These are phyloP conservation scores for Vitis rupestris DNA, from an alignment of 164 flowering plant species.

Conservation along the genomic window DNA sequence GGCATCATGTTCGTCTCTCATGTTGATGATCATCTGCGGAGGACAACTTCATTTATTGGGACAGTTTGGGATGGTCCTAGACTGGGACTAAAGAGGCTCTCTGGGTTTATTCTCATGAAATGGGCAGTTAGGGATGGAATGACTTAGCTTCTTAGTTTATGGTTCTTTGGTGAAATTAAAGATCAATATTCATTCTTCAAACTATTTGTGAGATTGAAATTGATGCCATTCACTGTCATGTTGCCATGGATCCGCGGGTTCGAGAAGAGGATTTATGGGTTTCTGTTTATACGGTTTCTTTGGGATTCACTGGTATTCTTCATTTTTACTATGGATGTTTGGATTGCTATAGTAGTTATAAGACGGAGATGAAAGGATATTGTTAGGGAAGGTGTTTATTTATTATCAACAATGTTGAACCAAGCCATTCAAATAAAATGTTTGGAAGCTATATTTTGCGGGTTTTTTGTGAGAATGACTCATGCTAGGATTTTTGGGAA, in stretches of 20 bases:
- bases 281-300: slow-evolving; percentile 69
- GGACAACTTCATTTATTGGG: slow-evolving; percentile 35
- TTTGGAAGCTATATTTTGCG: slow-evolving; percentile 65
- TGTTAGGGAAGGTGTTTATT: slow-evolving; percentile 79
- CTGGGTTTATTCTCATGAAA: slow-evolving; percentile 79
- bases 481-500: slow-evolving; percentile 50
- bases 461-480: slow-evolving; percentile 54
- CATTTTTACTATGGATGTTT: slow-evolving; percentile 73
- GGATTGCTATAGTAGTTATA: slow-evolving; percentile 77
- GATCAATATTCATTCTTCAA: slow-evolving; percentile 83
- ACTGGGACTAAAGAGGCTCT: slow-evolving; percentile 64
- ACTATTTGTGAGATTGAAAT: slow-evolving; percentile 78
- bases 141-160: slow-evolving; percentile 80
- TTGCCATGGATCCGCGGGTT: slow-evolving; percentile 66
- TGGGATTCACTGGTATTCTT: slow-evolving; percentile 62
- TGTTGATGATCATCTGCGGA: slow-evolving; percentile 55
- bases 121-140: slow-evolving; percentile 96
- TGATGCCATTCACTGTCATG: slow-evolving; percentile 86
- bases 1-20: slow-evolving; percentile 71
- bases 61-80: slow-evolving; percentile 66
- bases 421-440: slow-evolving; percentile 76
- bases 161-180: slow-evolving; percentile 86
- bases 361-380: slow-evolving; percentile 77
- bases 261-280: slow-evolving; percentile 64
- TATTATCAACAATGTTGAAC: slow-evolving; percentile 58